Percentiles rank a stretch among this genome's conserved stretches.
phyloP scores from a whole-genome alignment of 2,329 filamentous ascomycete genomes.

The Colletotrichum lentis region DNA sequence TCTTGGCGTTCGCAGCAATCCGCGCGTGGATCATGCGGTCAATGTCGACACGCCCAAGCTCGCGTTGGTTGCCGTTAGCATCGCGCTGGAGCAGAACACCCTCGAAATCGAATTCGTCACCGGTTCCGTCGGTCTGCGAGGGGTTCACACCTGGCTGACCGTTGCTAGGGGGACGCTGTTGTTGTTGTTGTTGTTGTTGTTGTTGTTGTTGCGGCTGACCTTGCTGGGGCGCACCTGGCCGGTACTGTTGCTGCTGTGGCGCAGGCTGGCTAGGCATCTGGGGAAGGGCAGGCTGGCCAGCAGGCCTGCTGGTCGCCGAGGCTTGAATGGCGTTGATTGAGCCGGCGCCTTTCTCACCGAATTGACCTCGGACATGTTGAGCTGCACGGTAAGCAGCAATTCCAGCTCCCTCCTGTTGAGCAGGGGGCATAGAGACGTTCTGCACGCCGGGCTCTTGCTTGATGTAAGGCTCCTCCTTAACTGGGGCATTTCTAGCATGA shows the following conservation, averaged over 20 bases:
- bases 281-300: constrained; percentile 46
- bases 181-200: constrained; percentile 48
- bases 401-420: constrained; percentile 43
- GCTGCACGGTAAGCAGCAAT: constrained; percentile 64
- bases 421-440: constrained; percentile 32
- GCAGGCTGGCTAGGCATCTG: constrained; percentile 42
- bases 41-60: constrained; percentile 68
- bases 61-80: constrained; percentile 61
- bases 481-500: constrained; percentile 49
- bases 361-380: constrained; percentile 65
- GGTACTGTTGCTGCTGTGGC: constrained; percentile 39
- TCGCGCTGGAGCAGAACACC: constrained; percentile 67
- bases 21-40: constrained; percentile 74
- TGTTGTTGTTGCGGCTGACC: constrained; percentile 46
- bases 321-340: constrained; percentile 71
- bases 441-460: constrained; percentile 58
- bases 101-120: constrained; percentile 64
- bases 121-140: constrained; percentile 76
- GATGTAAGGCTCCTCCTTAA: constrained; percentile 57
- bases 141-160: constrained; percentile 41
- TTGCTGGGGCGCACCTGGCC: constrained; percentile 38
- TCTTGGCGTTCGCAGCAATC: constrained; percentile 70
- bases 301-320: constrained; percentile 44
- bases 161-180: constrained; percentile 40
- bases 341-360: constrained; percentile 69